Base-by-base conservation (phyloP, 169 alveolate genomes). In the Cryptosporidium bovis region DNA sequence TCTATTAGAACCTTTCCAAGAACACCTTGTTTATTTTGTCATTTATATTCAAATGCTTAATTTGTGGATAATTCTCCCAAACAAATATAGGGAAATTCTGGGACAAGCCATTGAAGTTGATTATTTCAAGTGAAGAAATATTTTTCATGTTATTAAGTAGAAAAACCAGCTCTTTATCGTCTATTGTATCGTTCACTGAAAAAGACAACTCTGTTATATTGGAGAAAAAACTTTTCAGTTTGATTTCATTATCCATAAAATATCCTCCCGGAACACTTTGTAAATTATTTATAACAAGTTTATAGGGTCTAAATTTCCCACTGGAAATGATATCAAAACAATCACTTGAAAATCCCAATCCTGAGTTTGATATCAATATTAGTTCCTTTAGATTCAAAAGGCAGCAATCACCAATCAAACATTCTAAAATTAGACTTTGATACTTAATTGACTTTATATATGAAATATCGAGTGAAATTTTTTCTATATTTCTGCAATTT, bases 31-130 rank as follows among this genome's bases (percentile, higher is more conserved):
- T 69, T 53, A 51, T 69, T 27, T 36, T 33, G 36, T 33, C 60
- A 10, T 51, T 29, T 31, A 69, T 51, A 34, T 33, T 69, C 33
- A 69, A 51, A 24, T 51, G 56, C 44, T 53, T 69, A 51, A 69
- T 69, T n/a, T 36, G 13, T 69, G 8, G 83, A 64, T 51, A 69
- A 29, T 51, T 53, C 40, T 69, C 66, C 83, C 83, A 69, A 69
- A 69, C 56, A 31, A 34, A 36, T 33, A 8, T 51, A 7, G 83
- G 83, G 20, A 69, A 53, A 31, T 69, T 34, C 33, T 10, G 24
- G 1, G 83, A 69, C 31, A 53, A 33, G 31, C 56, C 56, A 29
- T 53, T 56, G 24, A 69, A 69, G 53, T 53, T 36, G 36, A 69
- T 34, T n/a, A 69, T n/a, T 16, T 69, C 83, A 69, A 69, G 56